Conservation (phyloP, 2,329 filamentous ascomycete species). For the Plectosphaerella cucumerina region DNA sequence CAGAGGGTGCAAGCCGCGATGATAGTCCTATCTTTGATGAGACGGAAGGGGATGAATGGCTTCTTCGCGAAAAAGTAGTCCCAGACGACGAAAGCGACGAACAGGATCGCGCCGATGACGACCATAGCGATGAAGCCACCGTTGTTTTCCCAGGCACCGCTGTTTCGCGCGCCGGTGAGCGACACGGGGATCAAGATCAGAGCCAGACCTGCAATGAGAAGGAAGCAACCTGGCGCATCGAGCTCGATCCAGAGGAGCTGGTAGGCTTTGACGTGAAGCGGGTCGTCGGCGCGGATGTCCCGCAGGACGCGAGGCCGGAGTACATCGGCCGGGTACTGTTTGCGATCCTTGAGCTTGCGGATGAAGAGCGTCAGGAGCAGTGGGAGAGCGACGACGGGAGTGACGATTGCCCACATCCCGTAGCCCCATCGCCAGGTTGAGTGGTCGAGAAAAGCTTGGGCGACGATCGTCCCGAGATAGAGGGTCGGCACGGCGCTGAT, state of each 20-base stretch:
- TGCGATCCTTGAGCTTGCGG: slow-evolving; percentile 22
- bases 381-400: slow-evolving; percentile 25
- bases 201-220: slow-evolving; percentile 26
- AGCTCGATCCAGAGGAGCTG: slow-evolving; percentile 21
- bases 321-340: neutral
- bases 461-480: slow-evolving; percentile 15
- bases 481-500: slow-evolving; percentile 37
- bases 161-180: slow-evolving; percentile 28
- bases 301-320: neutral
- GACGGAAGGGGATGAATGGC: slow-evolving; percentile 31
- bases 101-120: slow-evolving; percentile 21
- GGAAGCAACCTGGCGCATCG: slow-evolving; percentile 25
- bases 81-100: slow-evolving; percentile 26
- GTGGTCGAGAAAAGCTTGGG: slow-evolving; percentile 26
- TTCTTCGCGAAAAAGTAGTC: slow-evolving; percentile 30
- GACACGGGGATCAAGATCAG: slow-evolving; percentile 30
- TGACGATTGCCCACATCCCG: slow-evolving; percentile 34
- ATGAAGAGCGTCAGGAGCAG: slow-evolving; percentile 25
- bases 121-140: slow-evolving; percentile 30
- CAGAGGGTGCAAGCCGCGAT: slow-evolving; percentile 25
- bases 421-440: slow-evolving; percentile 37
- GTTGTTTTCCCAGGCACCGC: slow-evolving; percentile 20
- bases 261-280: neutral
- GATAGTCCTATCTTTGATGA: slow-evolving; percentile 30
- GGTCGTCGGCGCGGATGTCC: slow-evolving; percentile 14